phyloP scores from a whole-genome alignment of 2,329 filamentous ascomycete species.

The Alternaria alternata region DNA sequence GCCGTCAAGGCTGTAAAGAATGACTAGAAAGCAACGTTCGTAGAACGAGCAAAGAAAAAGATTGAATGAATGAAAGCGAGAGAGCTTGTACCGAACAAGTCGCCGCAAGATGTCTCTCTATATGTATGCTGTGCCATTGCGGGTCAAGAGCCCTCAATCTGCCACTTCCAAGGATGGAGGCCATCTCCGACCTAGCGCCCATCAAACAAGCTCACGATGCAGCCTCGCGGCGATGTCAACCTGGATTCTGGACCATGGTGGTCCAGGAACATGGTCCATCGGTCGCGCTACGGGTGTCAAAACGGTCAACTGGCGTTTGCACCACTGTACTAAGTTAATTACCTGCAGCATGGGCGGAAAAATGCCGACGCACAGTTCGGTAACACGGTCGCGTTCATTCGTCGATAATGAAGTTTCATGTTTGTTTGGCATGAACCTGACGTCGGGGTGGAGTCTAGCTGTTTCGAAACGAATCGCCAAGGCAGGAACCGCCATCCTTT shows the following conservation, averaged over 20 bases:
- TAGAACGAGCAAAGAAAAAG: constrained; percentile 24
- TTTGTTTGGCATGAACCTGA: constrained; percentile 22
- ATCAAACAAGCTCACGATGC: constrained; percentile 21
- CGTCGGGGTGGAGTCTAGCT: constrained; percentile 20
- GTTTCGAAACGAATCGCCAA: constrained; percentile 35
- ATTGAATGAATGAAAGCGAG: constrained; percentile 24
- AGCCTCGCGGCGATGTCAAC: constrained; percentile 14
- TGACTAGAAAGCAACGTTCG: constrained; percentile 24
- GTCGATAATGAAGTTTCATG: constrained; percentile 14
- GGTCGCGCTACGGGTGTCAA: constrained; percentile 25
- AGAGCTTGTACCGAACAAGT: constrained; percentile 11
- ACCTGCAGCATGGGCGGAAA: constrained; percentile 24
- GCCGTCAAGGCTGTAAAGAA: constrained; percentile 46
- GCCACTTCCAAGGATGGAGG: constrained; percentile 14
- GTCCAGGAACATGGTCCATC: constrained; percentile 24
- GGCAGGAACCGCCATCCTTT: constrained; percentile 12
- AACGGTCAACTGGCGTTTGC: constrained; percentile 20
- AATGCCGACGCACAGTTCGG: constrained; percentile 14
- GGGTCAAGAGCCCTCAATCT: constrained; percentile 35
- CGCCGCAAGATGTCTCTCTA: constrained; percentile 1
- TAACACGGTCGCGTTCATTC: constrained; percentile 15
- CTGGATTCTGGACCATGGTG: constrained; percentile 15
- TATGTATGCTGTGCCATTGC: constrained; percentile 26
- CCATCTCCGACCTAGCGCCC: constrained; percentile 13
- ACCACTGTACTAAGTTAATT: constrained; percentile 38